Conservation (phyloP, 768 basidiomycete genomes). For the Suillus americanus region DNA sequence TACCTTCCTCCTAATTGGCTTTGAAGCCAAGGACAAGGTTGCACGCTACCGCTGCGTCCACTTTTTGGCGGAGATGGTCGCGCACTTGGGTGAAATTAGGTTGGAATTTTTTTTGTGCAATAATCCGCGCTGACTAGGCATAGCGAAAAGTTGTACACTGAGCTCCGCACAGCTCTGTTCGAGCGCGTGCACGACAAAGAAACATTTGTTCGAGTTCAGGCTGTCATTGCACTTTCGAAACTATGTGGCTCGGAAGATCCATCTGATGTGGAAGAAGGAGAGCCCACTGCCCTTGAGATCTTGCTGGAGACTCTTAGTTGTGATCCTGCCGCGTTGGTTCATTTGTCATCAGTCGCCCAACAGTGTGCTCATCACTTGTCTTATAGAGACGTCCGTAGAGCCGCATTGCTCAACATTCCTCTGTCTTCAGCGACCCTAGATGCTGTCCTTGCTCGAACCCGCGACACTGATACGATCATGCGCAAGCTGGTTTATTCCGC, state of each 20-base stretch:
- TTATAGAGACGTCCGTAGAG: constrained; percentile 82
- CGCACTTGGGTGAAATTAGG: constrained; percentile 84
- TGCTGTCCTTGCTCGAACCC: constrained; percentile 68
- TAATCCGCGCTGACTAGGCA: not conserved
- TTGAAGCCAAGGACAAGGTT: constrained; percentile 82
- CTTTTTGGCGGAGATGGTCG: constrained; percentile 76
- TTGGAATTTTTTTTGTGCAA: constrained; percentile 35
- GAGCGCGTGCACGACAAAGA: constrained; percentile 84
- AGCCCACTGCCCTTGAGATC: constrained; percentile 49
- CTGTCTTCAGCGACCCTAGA: constrained; percentile 55
- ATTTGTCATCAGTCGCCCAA: not conserved
- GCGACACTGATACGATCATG: constrained; percentile 74
- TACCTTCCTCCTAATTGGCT: constrained; percentile 74
- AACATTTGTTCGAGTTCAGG: constrained; percentile 70
- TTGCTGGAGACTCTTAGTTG: constrained; percentile 65
- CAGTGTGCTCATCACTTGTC: not conserved
- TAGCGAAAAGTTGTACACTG: constrained; percentile 75
- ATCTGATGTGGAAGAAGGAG: constrained; percentile 50
- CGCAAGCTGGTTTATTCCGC: constrained; percentile 72
- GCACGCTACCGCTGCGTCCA: constrained; percentile 81
- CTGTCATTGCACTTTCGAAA: constrained; percentile 76
- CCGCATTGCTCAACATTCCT: constrained; percentile 71
- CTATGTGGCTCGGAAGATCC: constrained; percentile 71
- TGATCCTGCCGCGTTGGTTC: constrained; percentile 68
- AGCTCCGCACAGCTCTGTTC: constrained; percentile 62